Conservation (phyloP, 202 grass and related monocot genomes). For the Elaeis oleifera region DNA sequence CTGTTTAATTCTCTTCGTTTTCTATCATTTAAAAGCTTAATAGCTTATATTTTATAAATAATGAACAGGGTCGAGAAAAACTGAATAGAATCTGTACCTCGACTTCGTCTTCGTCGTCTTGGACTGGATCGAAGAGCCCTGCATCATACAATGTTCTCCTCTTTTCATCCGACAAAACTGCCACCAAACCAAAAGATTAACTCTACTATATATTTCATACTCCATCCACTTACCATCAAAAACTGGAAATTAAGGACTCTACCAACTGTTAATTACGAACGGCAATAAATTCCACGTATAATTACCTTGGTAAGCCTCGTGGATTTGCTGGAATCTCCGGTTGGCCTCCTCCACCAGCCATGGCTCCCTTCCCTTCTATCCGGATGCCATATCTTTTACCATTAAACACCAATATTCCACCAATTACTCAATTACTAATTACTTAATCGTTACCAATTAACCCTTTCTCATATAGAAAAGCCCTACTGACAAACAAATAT, state of each 20-base stretch:
- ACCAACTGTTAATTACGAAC: no score
- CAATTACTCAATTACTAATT: no score
- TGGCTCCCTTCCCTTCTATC: conserved; percentile 37
- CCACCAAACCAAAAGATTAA: neutral
- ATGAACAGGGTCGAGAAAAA: no score
- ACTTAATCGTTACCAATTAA: no score
- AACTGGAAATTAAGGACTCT: no score
- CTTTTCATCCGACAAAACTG: conserved; percentile 75
- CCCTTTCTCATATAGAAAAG: neutral
- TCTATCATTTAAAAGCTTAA: no score
- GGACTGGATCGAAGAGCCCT: conserved; percentile 45
- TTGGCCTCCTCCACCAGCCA: conserved; percentile 45
- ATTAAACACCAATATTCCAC: no score
- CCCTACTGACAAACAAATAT: neutral
- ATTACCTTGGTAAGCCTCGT: conserved; percentile 61
- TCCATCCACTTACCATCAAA: neutral
- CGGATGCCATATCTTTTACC: conserved; percentile 49
- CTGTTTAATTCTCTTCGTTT: no score
- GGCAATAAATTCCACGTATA: no score
- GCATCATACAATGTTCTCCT: conserved; percentile 60
- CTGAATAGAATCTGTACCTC: conserved; percentile 29
- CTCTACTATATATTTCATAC: neutral
- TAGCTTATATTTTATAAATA: no score
- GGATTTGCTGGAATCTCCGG: conserved; percentile 55
- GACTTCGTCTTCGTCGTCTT: conserved; percentile 49